phyloP scores from a whole-genome alignment of 306 rosid genomes.

The Prunus armeniaca region DNA sequence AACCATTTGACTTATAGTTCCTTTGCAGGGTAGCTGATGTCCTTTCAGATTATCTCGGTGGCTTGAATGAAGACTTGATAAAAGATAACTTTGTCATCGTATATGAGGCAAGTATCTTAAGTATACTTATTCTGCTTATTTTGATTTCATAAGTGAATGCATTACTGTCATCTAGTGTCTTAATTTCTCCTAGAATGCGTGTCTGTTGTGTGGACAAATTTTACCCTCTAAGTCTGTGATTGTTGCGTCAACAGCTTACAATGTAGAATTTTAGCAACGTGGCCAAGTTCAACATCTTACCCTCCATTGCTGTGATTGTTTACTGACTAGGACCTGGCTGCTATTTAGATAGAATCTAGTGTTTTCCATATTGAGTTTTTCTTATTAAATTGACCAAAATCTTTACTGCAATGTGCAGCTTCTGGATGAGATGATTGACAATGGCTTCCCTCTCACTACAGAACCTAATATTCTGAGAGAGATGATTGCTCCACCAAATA shows the following conservation, averaged over 20 bases:
- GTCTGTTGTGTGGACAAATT: not conserved
- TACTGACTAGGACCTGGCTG: not conserved
- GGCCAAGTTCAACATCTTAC: not conserved
- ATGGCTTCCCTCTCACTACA: constrained; percentile 94
- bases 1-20: constrained; percentile 60
- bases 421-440: constrained; percentile 99
- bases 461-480: constrained; percentile 88
- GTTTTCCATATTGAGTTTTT: not conserved
- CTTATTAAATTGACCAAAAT: constrained; percentile 4
- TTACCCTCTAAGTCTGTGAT: not conserved
- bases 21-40: constrained; percentile 98
- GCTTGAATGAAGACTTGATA: constrained; percentile 79
- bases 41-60: constrained; percentile 82
- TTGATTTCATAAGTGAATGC: not conserved
- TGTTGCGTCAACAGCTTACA: not conserved
- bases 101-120: constrained; percentile 59
- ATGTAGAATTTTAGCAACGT: not conserved
- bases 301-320: not conserved
- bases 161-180: not conserved
- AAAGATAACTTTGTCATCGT: constrained; percentile 91
- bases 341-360: not conserved
- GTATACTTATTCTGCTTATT: constrained; percentile 5
- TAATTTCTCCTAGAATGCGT: not conserved
- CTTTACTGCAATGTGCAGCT: constrained; percentile 50
- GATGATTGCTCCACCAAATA: constrained; percentile 93